Percentiles rank a stretch among this genome's conserved stretches.
Evolutionary conservation across 2,329 filamentous ascomycete genomes (phyloP).

Genomic region (Malbranchea cinnamomea): DNA sequence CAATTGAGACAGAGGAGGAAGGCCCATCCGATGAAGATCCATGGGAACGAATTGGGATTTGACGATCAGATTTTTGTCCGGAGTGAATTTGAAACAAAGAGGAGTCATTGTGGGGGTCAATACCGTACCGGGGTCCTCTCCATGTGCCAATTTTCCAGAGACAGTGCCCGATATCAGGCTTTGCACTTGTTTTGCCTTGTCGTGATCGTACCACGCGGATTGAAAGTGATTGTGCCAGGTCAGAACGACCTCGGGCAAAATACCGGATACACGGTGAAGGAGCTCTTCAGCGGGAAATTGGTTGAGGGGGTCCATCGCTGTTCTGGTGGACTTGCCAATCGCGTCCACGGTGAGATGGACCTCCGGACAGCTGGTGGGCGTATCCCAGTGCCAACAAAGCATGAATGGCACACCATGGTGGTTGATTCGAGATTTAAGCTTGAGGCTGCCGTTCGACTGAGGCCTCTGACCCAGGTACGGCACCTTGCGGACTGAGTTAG

Average conservation of each 20-base stretch:
- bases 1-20: too few relatives aligned
- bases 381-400: conserved; percentile 1
- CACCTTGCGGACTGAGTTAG: too few relatives aligned
- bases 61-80: conserved; percentile 4
- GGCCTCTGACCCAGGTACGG: not conserved
- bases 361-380: not conserved
- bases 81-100: too few relatives aligned
- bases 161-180: too few relatives aligned
- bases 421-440: too few relatives aligned
- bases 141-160: too few relatives aligned
- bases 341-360: conserved; percentile 8
- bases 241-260: conserved; percentile 9
- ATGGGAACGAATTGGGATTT: conserved; percentile 15
- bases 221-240: conserved; percentile 10
- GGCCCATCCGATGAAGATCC: too few relatives aligned
- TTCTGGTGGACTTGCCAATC: conserved; percentile 10
- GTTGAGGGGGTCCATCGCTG: conserved; percentile 13
- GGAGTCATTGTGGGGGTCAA: too few relatives aligned
- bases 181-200: conserved; percentile 3
- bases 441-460: conserved; percentile 1
- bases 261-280: conserved; percentile 4
- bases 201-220: conserved; percentile 8
- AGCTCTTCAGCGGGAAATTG: conserved; percentile 7
- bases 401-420: too few relatives aligned
- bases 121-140: too few relatives aligned